A percentile compares a stretch with the other conserved stretches of the same genome.
Evolutionary conservation across 1,139 yeast genomes (phyloP).

Genomic region (Debaryomyces subglobosus): DNA sequence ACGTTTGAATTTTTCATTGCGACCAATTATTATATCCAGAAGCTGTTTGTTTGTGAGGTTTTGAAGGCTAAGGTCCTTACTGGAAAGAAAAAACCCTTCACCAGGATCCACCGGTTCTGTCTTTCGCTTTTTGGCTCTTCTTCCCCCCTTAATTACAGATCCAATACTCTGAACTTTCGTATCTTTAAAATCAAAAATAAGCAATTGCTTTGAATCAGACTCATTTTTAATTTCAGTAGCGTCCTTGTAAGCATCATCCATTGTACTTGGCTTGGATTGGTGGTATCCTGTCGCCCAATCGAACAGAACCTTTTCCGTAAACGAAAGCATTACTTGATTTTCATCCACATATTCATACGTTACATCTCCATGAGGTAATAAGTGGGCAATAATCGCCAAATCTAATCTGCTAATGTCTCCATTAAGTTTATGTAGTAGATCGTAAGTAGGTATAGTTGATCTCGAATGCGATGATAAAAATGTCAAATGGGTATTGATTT

Average conservation of each 20-base stretch:
- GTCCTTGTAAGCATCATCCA: conserved; percentile 36
- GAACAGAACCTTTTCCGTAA: conserved; percentile 35
- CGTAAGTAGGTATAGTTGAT: conserved; percentile 43
- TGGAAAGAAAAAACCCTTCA: conserved; percentile 31
- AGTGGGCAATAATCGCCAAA: conserved; percentile 61
- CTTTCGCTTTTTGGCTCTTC: conserved; percentile 19
- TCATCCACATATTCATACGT: conserved; percentile 74
- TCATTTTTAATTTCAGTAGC: conserved; percentile 17
- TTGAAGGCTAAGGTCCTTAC: conserved; percentile 24
- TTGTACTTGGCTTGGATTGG: conserved; percentile 34
- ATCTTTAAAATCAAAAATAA: conserved; percentile 80
- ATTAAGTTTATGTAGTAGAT: conserved; percentile 36
- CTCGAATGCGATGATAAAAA: conserved; percentile 47
- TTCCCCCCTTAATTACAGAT: conserved; percentile 24
- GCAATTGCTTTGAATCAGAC: conserved; percentile 47
- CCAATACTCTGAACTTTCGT: conserved; percentile 53
- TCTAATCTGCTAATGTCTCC: conserved; percentile 44
- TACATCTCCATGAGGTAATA: conserved; percentile 69
- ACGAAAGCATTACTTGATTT: conserved; percentile 52
- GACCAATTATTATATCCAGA: conserved; percentile 58
- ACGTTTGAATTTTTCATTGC: conserved; percentile 56
- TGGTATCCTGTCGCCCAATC: conserved; percentile 50
- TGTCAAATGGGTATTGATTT: conserved; percentile 46
- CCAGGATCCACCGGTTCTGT: conserved; percentile 9
- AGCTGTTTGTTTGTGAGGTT: conserved; percentile 41